Evolutionary conservation across 1,284 basidiomycete genomes (phyloP).

Genomic region (Ganoderma resinaceum): DNA sequence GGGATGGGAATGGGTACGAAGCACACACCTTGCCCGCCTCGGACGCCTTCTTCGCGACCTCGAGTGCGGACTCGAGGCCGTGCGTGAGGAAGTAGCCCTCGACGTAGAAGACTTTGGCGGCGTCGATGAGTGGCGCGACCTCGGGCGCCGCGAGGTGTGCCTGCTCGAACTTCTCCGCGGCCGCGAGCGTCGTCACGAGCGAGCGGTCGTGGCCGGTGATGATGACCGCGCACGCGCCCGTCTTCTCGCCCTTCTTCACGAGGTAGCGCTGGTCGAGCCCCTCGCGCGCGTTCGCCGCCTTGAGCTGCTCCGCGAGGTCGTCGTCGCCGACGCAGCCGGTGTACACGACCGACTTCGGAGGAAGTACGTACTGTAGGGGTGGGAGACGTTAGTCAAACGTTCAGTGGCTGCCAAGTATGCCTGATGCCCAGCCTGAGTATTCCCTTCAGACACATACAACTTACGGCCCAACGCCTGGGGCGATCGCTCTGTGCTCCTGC

Average conservation of each 20-base stretch:
- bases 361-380: slow-evolving; percentile 80
- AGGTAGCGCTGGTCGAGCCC: slow-evolving; percentile 91
- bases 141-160: slow-evolving; percentile 82
- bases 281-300: slow-evolving; percentile 93
- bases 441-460: background rate
- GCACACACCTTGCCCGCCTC: slow-evolving; percentile 73
- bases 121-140: slow-evolving; percentile 81
- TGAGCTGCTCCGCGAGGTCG: slow-evolving; percentile 88
- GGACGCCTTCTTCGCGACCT: slow-evolving; percentile 86
- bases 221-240: slow-evolving; percentile 96
- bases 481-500: background rate
- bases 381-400: slow-evolving; percentile 2
- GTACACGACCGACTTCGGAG: slow-evolving; percentile 92
- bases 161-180: slow-evolving; percentile 89
- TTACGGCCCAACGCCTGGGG: background rate
- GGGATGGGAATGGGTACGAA: background rate
- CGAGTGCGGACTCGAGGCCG: slow-evolving; percentile 78
- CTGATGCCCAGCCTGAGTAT: background rate
- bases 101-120: slow-evolving; percentile 91
- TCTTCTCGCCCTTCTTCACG: slow-evolving; percentile 87
- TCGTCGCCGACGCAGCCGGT: slow-evolving; percentile 96
- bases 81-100: slow-evolving; percentile 99
- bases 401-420: background rate
- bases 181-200: slow-evolving; percentile 89
- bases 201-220: slow-evolving; percentile 95